Conservation (phyloP, 2,329 filamentous ascomycete genomes). For the Endothia cerciana region DNA sequence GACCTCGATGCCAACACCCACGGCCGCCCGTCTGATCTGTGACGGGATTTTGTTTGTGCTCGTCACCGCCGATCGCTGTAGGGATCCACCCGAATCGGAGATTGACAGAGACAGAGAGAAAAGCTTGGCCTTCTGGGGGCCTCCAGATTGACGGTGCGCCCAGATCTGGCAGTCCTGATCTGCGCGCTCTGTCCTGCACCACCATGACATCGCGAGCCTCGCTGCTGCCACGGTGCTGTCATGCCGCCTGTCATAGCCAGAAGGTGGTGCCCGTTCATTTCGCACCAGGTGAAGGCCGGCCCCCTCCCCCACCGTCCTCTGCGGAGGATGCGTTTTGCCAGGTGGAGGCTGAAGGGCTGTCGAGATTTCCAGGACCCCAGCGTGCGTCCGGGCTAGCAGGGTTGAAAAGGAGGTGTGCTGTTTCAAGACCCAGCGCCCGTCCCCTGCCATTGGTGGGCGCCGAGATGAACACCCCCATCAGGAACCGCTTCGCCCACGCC, state of each 20-base stretch:
- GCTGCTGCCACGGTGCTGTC: neutral
- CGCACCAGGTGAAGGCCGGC: neutral
- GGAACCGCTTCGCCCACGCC: conserved; percentile 11
- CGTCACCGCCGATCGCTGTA: conserved; percentile 8
- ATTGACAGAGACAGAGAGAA: conserved; percentile 9
- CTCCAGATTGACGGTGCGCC: too few relatives aligned
- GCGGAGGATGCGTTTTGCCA: neutral
- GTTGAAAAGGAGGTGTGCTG: conserved; percentile 25
- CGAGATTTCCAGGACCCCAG: conserved; percentile 6
- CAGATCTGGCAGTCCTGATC: neutral
- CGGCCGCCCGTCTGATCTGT: neutral
- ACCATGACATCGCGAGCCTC: neutral
- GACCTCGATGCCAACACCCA: neutral
- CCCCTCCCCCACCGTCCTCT: neutral
- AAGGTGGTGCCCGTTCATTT: neutral
- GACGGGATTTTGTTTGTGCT: neutral
- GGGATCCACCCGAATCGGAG: conserved; percentile 2
- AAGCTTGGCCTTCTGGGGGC: conserved; percentile 17
- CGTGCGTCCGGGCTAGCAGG: conserved; percentile 8
- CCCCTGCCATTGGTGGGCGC: conserved; percentile 11
- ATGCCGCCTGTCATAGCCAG: neutral
- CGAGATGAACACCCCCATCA: conserved; percentile 5
- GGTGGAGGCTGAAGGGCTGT: conserved; percentile 2
- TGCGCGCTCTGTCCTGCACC: neutral
- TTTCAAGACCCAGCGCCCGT: conserved; percentile 25